These are phyloP conservation scores for Fomitopsis betulina DNA, from an alignment of 1,284 basidiomycete genomes.

Conservation along the genomic window DNA sequence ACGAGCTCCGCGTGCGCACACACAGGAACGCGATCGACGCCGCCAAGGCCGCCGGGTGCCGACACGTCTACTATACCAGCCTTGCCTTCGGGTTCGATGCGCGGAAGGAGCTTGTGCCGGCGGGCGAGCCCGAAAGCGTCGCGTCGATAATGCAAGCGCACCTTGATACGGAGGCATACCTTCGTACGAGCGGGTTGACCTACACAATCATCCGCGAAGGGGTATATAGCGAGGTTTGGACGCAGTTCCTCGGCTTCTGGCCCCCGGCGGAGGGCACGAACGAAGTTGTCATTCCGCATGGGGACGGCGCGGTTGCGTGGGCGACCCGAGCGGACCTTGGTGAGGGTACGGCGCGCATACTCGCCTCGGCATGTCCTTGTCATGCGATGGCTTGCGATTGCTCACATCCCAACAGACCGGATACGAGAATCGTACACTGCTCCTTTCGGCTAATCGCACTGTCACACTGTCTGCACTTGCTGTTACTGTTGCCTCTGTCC, in stretches of 20 bases:
- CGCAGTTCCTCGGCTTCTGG: constrained; percentile 32
- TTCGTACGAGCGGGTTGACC: constrained; percentile 29
- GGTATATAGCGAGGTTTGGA: constrained; percentile 34
- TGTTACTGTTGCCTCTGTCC: constrained; percentile 15
- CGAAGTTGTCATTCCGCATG: constrained; percentile 19
- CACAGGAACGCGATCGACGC: constrained; percentile 37
- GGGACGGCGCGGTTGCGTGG: constrained; percentile 30
- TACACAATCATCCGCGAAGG: constrained; percentile 36
- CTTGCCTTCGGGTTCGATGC: constrained; percentile 28
- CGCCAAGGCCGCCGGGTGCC: constrained; percentile 27
- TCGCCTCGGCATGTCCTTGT: constrained; percentile 17
- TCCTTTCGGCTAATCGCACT: constrained; percentile 25
- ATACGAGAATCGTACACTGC: constrained; percentile 24
- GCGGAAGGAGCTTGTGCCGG: not conserved
- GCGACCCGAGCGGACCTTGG: constrained; percentile 28
- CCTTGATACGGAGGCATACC: constrained; percentile 31
- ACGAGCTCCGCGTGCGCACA: constrained; percentile 26
- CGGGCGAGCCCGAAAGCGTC: constrained; percentile 13
- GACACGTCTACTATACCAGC: constrained; percentile 36
- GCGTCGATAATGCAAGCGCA: constrained; percentile 34
- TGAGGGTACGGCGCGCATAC: constrained; percentile 29
- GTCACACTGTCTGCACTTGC: constrained; percentile 24
- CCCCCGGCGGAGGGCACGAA: constrained; percentile 3
- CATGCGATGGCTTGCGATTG: not conserved
- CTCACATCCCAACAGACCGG: constrained; percentile 14